Evolutionary conservation across 306 rosid genomes (phyloP), one percentile per base, ranked within the genome.

Genomic region (Cucumis cinereus): DNA sequence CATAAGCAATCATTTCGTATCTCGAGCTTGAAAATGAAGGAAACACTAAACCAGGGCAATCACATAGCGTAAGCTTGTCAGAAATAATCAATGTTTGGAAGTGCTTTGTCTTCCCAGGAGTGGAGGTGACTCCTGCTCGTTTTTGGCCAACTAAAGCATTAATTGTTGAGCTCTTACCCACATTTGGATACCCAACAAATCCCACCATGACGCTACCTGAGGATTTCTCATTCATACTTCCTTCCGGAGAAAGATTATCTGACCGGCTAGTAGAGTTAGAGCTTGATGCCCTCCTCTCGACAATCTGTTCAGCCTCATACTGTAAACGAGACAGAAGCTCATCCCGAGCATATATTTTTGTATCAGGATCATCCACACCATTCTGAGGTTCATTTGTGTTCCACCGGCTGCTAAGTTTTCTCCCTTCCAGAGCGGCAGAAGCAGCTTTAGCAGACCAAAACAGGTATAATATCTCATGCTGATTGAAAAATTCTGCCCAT

Each of bases 391-490:
- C 83, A 55, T 79, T 60, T 53, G 85, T 79, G 72, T 50, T 80
- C 82, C 72, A 84, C 20, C 79, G 77, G 26, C 76, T 77, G 77
- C 73, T 69, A 54, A 86, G 84, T 24, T 38, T 80, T 84, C 90
- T 90, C 64, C 97, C 96, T 63, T 90, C 97, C 57, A 90, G 81
- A 79, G 88, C 76, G 20, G 95, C 93, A 73, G 93, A 33, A 58
- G 99, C 99, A 72, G 96, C 95, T 86, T 94, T 94, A 47, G 99
- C 98, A 7, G 99, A 94, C 99, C 99, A 94, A 83, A 94, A 94
- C 64, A 92, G 82, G 75, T 86, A 92, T 77, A 92, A 90, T 80
- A 94, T 88, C 71, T 85, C 77, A 62, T 86, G 91, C n/a, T 79
- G 84, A 45, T 55, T 84, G 40, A 94, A 94, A 74, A 86, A 89